Conservation (phyloP, 2,329 filamentous ascomycete genomes). For the Fusarium scirpi region DNA sequence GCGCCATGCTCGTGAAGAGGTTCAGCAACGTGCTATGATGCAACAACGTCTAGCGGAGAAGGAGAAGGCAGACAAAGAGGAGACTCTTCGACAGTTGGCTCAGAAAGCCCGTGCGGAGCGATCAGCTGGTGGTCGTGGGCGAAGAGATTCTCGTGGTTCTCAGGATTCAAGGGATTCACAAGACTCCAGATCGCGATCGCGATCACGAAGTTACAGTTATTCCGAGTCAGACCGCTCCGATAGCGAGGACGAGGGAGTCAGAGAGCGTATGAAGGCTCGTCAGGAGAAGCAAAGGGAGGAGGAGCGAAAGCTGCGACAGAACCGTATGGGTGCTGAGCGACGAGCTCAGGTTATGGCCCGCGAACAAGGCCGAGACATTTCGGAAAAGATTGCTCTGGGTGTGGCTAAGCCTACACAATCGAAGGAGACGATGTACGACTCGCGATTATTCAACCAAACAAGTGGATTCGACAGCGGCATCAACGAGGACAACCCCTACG, state of each 20-base stretch:
- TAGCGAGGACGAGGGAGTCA: slow-evolving; percentile 76
- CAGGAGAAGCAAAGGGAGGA: slow-evolving; percentile 83
- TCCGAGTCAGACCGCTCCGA: slow-evolving; percentile 62
- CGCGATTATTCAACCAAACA: slow-evolving; percentile 91
- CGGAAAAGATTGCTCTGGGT: slow-evolving; percentile 94
- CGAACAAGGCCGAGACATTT: slow-evolving; percentile 96
- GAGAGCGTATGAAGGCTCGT: slow-evolving; percentile 81
- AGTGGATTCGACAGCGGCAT: slow-evolving; percentile 92
- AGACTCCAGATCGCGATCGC: slow-evolving; percentile 56
- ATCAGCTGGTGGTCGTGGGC: slow-evolving; percentile 63
- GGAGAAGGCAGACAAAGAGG: slow-evolving; percentile 94
- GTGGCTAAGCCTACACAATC: slow-evolving; percentile 94
- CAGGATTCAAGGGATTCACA: slow-evolving; percentile 55
- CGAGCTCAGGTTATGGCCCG: slow-evolving; percentile 92
- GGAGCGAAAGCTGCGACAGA: slow-evolving; percentile 90
- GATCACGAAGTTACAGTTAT: slow-evolving; percentile 63
- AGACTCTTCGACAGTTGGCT: slow-evolving; percentile 86
- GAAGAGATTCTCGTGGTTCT: slow-evolving; percentile 53
- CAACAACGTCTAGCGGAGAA: slow-evolving; percentile 96
- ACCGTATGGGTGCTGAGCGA: slow-evolving; percentile 93
- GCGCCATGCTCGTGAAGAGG: slow-evolving; percentile 93
- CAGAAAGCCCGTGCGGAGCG: slow-evolving; percentile 92
- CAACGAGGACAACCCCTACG: slow-evolving; percentile 98
- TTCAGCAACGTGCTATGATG: slow-evolving; percentile 92
- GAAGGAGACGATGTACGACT: slow-evolving; percentile 97